phyloP scores from a whole-genome alignment of 1,284 basidiomycete genomes.

The Cryptococcus sp. region DNA sequence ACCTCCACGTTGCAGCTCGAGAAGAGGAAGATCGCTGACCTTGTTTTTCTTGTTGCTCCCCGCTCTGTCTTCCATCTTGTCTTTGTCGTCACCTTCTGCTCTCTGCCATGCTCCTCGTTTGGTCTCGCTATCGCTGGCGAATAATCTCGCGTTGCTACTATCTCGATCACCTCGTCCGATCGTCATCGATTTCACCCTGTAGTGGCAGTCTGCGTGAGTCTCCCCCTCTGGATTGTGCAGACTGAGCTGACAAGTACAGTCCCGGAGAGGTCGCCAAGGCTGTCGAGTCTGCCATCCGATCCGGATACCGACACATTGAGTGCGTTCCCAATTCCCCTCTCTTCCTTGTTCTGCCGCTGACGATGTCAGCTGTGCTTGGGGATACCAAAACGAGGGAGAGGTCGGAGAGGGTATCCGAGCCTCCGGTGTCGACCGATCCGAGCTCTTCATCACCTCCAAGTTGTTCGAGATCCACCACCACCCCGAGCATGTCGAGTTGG shows the following conservation, averaged over 20 bases:
- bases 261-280: conserved; percentile 47
- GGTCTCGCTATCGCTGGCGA: neutral
- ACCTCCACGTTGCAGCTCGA: conserved; percentile 11
- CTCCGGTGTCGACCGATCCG: conserved; percentile 54
- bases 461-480: conserved; percentile 61
- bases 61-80: neutral
- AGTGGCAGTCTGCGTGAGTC: conserved; percentile 43
- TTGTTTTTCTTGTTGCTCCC: conserved; percentile 1
- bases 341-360: neutral
- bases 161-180: conserved; percentile 1
- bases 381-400: conserved; percentile 68
- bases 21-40: neutral
- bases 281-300: conserved; percentile 44
- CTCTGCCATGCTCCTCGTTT: neutral
- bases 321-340: conserved; percentile 48
- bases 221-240: neutral
- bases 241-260: conserved; percentile 9
- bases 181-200: conserved; percentile 10
- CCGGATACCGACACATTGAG: conserved; percentile 68
- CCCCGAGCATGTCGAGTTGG: conserved; percentile 57
- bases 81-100: neutral
- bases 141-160: too few relatives aligned
- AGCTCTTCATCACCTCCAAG: conserved; percentile 65
- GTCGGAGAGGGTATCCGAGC: conserved; percentile 70
- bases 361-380: conserved; percentile 39